Evolutionary conservation across 2,329 filamentous ascomycete species (phyloP).

Genomic region (Pseudocercospora eumusae): DNA sequence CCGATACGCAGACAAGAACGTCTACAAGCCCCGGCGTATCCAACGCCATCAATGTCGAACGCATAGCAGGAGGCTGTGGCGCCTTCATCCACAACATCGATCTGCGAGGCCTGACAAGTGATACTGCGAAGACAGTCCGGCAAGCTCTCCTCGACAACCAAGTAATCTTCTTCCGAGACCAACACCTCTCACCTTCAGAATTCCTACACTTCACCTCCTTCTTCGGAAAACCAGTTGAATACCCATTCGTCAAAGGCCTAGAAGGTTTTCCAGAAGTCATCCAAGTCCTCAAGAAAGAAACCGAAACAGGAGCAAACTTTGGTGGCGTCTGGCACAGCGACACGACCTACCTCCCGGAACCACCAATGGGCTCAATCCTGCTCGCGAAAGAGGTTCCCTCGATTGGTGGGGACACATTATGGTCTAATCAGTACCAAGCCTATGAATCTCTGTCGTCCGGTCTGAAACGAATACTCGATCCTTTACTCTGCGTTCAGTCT

Average conservation of each 20-base stretch:
- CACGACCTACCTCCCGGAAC: constrained; percentile 28
- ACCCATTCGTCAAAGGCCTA: constrained; percentile 33
- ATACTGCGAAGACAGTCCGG: constrained; percentile 72
- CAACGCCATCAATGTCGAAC: background rate
- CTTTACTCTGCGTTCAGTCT: constrained; percentile 65
- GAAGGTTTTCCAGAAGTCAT: constrained; percentile 30
- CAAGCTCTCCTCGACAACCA: constrained; percentile 72
- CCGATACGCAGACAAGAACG: background rate
- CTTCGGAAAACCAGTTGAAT: constrained; percentile 69
- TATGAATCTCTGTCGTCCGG: constrained; percentile 81
- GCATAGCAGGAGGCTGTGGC: constrained; percentile 53
- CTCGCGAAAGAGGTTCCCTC: constrained; percentile 28
- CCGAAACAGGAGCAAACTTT: constrained; percentile 30
- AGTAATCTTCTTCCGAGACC: constrained; percentile 73
- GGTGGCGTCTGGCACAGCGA: constrained; percentile 35
- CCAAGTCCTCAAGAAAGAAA: constrained; percentile 30
- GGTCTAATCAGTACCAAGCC: constrained; percentile 74
- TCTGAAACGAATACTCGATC: constrained; percentile 72
- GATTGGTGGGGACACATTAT: constrained; percentile 77
- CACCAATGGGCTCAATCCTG: constrained; percentile 31
- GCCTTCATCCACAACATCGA: constrained; percentile 70
- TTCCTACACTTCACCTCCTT: constrained; percentile 70
- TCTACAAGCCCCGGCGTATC: background rate
- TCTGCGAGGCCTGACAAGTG: constrained; percentile 63
- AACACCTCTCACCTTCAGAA: constrained; percentile 69